Percentiles rank a stretch among this genome's conserved stretches.
Evolutionary conservation across 441 rosid species (phyloP).

Genomic region (Pelargonium australe): DNA sequence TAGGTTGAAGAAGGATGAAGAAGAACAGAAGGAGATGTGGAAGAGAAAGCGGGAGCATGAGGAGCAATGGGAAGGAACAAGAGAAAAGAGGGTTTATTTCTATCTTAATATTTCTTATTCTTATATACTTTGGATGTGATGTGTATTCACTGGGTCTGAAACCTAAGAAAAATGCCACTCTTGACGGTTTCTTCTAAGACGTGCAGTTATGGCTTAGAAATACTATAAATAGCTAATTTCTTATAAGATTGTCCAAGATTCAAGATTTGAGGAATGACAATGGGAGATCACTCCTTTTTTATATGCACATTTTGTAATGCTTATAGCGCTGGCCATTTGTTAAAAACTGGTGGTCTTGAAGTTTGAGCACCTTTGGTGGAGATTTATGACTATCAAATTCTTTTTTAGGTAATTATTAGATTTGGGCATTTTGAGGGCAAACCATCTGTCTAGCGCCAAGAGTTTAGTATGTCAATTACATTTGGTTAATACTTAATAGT

Average conservation of each 20-base stretch:
- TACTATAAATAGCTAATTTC: neutral
- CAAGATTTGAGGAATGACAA: neutral
- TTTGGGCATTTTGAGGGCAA: no score
- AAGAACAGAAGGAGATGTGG: conserved; percentile 87
- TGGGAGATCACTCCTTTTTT: neutral
- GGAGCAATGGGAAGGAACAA: conserved; percentile 98
- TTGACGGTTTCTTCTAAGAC: neutral
- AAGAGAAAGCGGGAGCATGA: conserved; percentile 95
- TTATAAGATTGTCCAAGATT: neutral
- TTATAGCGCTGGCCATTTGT: neutral
- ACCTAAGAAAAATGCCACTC: neutral
- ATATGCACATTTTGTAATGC: neutral
- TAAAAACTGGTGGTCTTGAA: neutral
- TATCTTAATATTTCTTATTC: neutral
- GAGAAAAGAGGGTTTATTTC: conserved; percentile 73
- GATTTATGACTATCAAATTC: neutral
- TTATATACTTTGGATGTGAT: neutral
- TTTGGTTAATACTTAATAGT: neutral
- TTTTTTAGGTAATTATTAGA: no score
- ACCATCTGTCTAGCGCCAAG: neutral
- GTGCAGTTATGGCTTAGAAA: neutral
- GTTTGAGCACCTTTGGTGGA: neutral
- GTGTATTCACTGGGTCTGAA: neutral
- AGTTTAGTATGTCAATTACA: neutral
- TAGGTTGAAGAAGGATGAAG: conserved; percentile 90